These are phyloP conservation scores for Hortaea sp. DNA, from an alignment of 2,329 filamentous ascomycete genomes.

Conservation along the genomic window DNA sequence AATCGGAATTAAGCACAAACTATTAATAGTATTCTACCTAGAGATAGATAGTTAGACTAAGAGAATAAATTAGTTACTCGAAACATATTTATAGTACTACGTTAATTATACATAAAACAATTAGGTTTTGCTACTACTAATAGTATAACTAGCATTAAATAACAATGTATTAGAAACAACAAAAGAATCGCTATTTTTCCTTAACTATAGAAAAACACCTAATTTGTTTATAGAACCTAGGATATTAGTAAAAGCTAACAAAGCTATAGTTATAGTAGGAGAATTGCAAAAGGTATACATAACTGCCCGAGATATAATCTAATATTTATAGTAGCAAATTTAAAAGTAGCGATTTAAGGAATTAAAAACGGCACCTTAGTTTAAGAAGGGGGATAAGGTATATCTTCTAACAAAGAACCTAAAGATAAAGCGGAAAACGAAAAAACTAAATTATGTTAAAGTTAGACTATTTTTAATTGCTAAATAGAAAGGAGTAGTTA, in stretches of 20 bases:
- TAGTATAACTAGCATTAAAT: conserved; percentile 19
- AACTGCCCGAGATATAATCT: background rate
- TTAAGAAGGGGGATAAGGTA: conserved; percentile 10
- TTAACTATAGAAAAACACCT: conserved; percentile 8
- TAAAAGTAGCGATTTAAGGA: background rate
- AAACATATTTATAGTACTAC: conserved; percentile 1
- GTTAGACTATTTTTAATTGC: conserved; percentile 8
- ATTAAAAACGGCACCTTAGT: conserved; percentile 5
- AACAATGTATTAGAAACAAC: conserved; percentile 9
- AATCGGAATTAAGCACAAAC: conserved; percentile 12
- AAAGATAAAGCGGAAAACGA: conserved; percentile 5
- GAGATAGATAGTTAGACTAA: conserved; percentile 12
- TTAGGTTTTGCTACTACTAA: conserved; percentile 9
- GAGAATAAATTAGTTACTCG: background rate
- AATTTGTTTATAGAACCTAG: conserved; percentile 1
- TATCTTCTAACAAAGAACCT: conserved; percentile 10
- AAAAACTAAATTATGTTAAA: conserved; percentile 10
- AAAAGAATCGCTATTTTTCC: conserved; percentile 11
- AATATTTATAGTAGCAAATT: background rate
- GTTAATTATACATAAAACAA: conserved; percentile 1
- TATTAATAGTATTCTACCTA: conserved; percentile 18
- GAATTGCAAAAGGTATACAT: background rate
- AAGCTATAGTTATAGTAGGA: conserved; percentile 1
- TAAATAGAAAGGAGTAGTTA: background rate
- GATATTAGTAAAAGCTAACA: background rate